A percentile compares a stretch with the other conserved stretches of the same genome.
phyloP scores from a whole-genome alignment of 2,329 filamentous ascomycete genomes.

The Apiospora hydei region DNA sequence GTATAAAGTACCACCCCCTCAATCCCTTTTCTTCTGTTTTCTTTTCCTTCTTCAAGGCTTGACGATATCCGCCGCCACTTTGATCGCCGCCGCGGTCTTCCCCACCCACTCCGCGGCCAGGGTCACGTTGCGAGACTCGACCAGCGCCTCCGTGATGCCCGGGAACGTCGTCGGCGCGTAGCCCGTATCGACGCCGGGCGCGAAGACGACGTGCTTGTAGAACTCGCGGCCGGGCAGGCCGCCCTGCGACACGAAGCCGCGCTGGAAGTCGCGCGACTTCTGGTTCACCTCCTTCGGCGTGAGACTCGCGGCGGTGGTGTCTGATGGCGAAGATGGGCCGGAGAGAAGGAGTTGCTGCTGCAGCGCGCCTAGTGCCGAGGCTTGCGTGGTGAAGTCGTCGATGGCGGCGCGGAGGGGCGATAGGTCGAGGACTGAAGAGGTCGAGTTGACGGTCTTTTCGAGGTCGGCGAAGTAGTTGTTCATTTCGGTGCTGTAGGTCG shows the following conservation, averaged over 20 bases:
- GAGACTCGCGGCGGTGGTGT: conserved; percentile 43
- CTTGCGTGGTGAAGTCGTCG: conserved; percentile 43
- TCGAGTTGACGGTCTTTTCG: conserved; percentile 40
- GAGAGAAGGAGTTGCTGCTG: conserved; percentile 39
- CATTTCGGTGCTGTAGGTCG: conserved; percentile 50
- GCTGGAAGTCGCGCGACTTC: conserved; percentile 57
- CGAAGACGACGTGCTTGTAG: conserved; percentile 55
- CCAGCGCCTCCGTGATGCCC: conserved; percentile 40
- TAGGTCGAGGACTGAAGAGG: conserved; percentile 46
- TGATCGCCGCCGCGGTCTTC: conserved; percentile 39
- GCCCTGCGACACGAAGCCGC: conserved; percentile 56
- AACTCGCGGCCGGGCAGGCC: conserved; percentile 54
- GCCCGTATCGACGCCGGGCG: conserved; percentile 55
- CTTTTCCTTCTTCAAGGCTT: conserved; percentile 32
- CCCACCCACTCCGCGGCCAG: conserved; percentile 39
- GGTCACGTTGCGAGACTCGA: conserved; percentile 34
- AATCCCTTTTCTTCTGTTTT: background rate
- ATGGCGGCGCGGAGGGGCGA: conserved; percentile 48
- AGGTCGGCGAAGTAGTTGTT: conserved; percentile 49
- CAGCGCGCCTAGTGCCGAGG: conserved; percentile 43
- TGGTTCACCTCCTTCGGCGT: conserved; percentile 45
- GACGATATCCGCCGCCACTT: conserved; percentile 37
- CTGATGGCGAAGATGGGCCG: conserved; percentile 16
- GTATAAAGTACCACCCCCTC: no score
- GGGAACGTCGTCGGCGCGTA: conserved; percentile 43